These are phyloP conservation scores for Syncephalastrum sp. DNA, from an alignment of 371 early-diverging fungal genomes.

Conservation along the genomic window DNA sequence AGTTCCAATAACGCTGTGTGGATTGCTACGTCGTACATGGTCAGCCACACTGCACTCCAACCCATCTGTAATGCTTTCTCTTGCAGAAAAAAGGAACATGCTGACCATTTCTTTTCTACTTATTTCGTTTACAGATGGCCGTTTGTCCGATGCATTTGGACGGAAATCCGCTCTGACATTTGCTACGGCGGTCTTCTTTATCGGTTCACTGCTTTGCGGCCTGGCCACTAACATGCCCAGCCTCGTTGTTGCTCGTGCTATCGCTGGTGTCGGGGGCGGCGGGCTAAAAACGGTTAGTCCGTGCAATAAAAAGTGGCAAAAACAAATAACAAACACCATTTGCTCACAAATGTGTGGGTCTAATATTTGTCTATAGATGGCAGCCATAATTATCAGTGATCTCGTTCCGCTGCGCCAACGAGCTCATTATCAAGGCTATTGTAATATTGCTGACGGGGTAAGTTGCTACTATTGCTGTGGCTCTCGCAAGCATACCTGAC, in stretches of 20 bases:
- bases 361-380: slow-evolving; percentile 13
- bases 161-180: slow-evolving; percentile 57
- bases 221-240: slow-evolving; percentile 55
- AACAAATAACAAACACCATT: no score
- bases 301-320: no score
- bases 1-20: slow-evolving; percentile 61
- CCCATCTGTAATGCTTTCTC: slow-evolving; percentile 59
- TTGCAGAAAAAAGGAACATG: background rate
- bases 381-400: slow-evolving; percentile 39
- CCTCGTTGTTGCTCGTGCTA: slow-evolving; percentile 74
- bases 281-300: slow-evolving; percentile 44
- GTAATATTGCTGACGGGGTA: slow-evolving; percentile 46
- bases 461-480: slow-evolving; percentile 25
- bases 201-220: slow-evolving; percentile 61
- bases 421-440: slow-evolving; percentile 48
- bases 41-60: slow-evolving; percentile 75
- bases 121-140: slow-evolving; percentile 32
- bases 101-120: background rate
- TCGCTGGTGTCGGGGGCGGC: slow-evolving; percentile 83
- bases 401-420: slow-evolving; percentile 49
- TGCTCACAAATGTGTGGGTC: slow-evolving; percentile 5
- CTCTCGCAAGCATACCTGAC: slow-evolving; percentile 21
- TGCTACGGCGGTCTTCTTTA: slow-evolving; percentile 55
- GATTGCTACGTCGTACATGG: slow-evolving; percentile 75
- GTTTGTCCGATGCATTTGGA: slow-evolving; percentile 70